These are phyloP conservation scores for Phytophthora pluvialis DNA, from an alignment of 352 stramenopile species.

Conservation along the genomic window DNA sequence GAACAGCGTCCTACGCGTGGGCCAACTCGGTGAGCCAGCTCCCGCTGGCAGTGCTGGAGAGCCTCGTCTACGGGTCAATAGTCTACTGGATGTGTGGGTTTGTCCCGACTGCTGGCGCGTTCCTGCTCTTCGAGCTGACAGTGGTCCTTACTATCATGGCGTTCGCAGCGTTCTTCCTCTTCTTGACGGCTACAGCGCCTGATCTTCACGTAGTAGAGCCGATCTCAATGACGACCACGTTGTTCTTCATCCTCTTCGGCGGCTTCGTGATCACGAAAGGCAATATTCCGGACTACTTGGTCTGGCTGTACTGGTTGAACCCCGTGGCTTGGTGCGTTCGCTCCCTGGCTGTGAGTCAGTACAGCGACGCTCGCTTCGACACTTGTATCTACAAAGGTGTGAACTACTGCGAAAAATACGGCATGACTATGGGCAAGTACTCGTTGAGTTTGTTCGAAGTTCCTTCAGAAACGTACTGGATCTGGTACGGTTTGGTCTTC, in stretches of 20 bases:
- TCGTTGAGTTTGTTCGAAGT: conserved; percentile 38
- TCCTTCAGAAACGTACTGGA: conserved; percentile 33
- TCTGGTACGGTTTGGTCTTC: conserved; percentile 34
- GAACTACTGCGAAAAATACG: conserved; percentile 33
- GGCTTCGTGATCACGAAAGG: conserved; percentile 43
- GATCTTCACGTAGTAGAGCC: conserved; percentile 43
- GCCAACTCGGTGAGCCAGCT: no score
- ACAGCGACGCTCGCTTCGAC: conserved; percentile 30
- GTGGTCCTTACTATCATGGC: conserved; percentile 44
- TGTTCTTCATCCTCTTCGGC: conserved; percentile 52
- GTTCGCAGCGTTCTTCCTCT: conserved; percentile 51
- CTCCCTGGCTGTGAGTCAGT: conserved; percentile 39
- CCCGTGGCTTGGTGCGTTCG: conserved; percentile 51
- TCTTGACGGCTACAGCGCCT: conserved; percentile 35
- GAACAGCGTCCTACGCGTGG: no score
- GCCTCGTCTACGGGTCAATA: no score
- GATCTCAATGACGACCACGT: conserved; percentile 38
- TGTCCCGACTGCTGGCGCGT: conserved; percentile 22
- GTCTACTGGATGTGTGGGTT: conserved; percentile 10
- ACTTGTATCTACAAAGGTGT: conserved; percentile 29
- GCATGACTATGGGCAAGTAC: conserved; percentile 43
- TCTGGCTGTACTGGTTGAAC: conserved; percentile 50
- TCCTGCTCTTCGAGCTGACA: conserved; percentile 43
- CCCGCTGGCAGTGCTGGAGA: no score
- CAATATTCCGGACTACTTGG: conserved; percentile 42